Base-by-base conservation (phyloP, 2,329 filamentous ascomycete species). In the Colletotrichum sp. region DNA sequence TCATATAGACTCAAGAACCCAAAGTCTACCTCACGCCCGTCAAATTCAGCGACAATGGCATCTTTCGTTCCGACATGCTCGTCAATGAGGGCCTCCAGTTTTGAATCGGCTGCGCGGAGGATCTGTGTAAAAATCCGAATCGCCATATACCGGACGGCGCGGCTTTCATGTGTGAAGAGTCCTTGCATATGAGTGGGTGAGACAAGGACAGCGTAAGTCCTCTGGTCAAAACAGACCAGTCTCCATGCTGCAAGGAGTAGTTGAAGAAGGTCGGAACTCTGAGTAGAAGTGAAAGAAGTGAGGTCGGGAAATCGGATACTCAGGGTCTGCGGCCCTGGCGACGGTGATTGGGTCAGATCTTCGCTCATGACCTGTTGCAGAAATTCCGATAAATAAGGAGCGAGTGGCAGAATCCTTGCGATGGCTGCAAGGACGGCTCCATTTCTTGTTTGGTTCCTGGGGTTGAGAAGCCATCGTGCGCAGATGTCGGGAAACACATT, bases 71-170 rank as follows among this genome's bases (percentile, higher is more conserved):
- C 92, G 71, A 96, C 87, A 83, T 96, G 89, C 80, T 91, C 88
- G 65, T 87, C 85, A 36, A 98, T 85, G 83, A 98, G 93, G 65
- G 90, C 88, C 81, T 98, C 93, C 64, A 94, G 89, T 77, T 95
- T 95, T 78, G 90, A 88, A 83, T 99, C 97, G 6, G 97, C 94
- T 34, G 94, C 94, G 80, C 92, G 92, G 79, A 98, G 91, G 73
- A 95, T 92, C 78, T 95, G 89, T 81, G 94, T 96, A 78, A 98
- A 94, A 75, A 96, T 92, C 78, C 95, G 92, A 72, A 98, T 90
- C 16, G 96, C 94, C 76, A 99, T 88, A 84, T 96, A 98, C 84
- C 94, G 92, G 67, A 98, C 90, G 18, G 90, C 86, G 75, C 85
- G 87, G 79, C 90, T 88, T 63, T 85, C 81, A 82, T 93, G 90